Evolutionary conservation across 331 rosid species (phyloP), one percentile per base, ranked within the genome.

Genomic region (Pyrus hybrid): DNA sequence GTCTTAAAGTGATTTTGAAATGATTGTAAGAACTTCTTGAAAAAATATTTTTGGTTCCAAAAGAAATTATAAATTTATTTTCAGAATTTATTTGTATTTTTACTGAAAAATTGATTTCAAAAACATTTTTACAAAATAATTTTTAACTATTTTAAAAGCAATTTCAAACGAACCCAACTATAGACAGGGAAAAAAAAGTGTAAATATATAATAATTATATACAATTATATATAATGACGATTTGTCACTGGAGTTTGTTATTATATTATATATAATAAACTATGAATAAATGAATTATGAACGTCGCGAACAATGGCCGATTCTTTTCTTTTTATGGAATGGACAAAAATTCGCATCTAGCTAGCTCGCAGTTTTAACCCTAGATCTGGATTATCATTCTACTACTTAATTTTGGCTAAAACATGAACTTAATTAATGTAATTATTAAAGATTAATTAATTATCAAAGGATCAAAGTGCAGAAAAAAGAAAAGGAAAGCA

Each of bases 391-490:
- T 45, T n/a, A 21, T 70, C 71, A 22, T 29, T 37, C 62, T 43
- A n/a, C 57, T 13, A 3, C 13, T 3, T 25, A 6, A 13, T 25
- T 62, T 62, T 26, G 29, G 54, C 67, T 16, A 62, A 58, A 73
- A 63, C 22, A 3, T 43, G 51, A 57, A 28, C 37, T 20, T 22
- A 3, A 2, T 35, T 11, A 41, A 41, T 10, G n/a, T 7, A 33
- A 29, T 28, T 37, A 13, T 57, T 69, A 68, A 56, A 62, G 68
- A n/a, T n/a, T n/a, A n/a, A 57, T 20, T 29, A 53, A 37, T 73
- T 41, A 61, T 66, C 25, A 54, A 68, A 77, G 75, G 12, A 49
- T 45, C 26, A 67, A 77, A 73, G 75, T 67, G 32, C 17, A 35
- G 56, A 76, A 29, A 45, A 47, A 45, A 41, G 47, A 41, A 41